Evolutionary conservation across 2,329 filamentous ascomycete genomes (phyloP).

Genomic region (Metarhizium humberi): DNA sequence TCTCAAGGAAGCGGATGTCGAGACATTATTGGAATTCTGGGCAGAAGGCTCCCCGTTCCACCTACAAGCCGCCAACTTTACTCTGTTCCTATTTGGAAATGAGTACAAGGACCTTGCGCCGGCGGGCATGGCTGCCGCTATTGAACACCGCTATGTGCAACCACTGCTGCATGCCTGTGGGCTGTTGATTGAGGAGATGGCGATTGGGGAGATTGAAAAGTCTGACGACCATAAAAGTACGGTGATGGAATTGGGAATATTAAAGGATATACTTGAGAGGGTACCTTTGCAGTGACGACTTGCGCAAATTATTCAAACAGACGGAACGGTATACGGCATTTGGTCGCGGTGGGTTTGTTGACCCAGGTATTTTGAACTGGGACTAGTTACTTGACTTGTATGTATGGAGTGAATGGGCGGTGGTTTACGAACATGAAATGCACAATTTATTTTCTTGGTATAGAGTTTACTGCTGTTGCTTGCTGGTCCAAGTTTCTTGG

Average conservation of each 20-base stretch:
- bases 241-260: slow-evolving; percentile 29
- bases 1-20: slow-evolving; percentile 31
- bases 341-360: not conserved
- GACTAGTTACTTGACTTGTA: not conserved
- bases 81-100: slow-evolving; percentile 42
- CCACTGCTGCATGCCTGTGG: slow-evolving; percentile 39
- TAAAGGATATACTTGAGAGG: slow-evolving; percentile 32
- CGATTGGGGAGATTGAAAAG: slow-evolving; percentile 22
- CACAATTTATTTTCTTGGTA: not conserved
- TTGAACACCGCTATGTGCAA: slow-evolving; percentile 49
- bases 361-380: not conserved
- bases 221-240: slow-evolving; percentile 19
- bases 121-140: slow-evolving; percentile 44
- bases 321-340: not conserved
- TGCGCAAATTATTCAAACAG: not conserved
- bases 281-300: slow-evolving; percentile 27
- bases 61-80: slow-evolving; percentile 52
- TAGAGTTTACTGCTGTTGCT: not conserved
- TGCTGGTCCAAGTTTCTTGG: not conserved
- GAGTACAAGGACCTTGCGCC: slow-evolving; percentile 41
- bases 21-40: slow-evolving; percentile 42
- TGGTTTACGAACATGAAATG: not conserved
- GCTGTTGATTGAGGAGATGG: slow-evolving; percentile 21
- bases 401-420: not conserved
- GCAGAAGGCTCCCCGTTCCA: slow-evolving; percentile 43